Percentiles rank a stretch among this genome's conserved stretches.
Evolutionary conservation across 202 grass and related monocot genomes (phyloP).

Genomic region (Elaeis oleifera): DNA sequence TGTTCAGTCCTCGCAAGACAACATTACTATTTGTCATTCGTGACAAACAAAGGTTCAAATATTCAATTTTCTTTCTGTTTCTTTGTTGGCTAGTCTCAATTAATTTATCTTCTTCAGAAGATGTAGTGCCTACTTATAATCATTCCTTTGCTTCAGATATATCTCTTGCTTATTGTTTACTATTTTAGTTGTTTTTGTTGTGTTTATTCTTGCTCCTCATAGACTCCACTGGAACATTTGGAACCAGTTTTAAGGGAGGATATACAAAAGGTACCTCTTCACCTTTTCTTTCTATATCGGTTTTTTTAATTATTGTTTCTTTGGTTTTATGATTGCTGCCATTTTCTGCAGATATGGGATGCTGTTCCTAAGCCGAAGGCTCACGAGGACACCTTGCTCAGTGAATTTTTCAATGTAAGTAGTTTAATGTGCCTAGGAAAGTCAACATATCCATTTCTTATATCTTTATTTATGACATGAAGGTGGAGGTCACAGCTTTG

Average conservation of each 20-base stretch:
- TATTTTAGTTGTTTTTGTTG: background rate
- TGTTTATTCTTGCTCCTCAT: background rate
- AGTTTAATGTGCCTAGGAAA: background rate
- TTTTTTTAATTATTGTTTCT: background rate
- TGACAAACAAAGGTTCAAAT: conserved; percentile 17
- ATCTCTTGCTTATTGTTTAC: no score
- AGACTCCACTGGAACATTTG: conserved; percentile 20
- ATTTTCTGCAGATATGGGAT: conserved; percentile 71
- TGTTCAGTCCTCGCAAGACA: conserved; percentile 19
- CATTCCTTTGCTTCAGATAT: no score
- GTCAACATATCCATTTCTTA: conserved; percentile 12
- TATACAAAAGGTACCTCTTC: conserved; percentile 12
- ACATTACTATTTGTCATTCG: conserved; percentile 22
- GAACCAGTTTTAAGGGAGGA: conserved; percentile 20
- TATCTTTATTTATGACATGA: conserved; percentile 36
- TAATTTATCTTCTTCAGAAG: background rate
- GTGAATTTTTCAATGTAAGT: conserved; percentile 92
- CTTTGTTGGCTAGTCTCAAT: background rate
- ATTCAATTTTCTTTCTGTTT: background rate
- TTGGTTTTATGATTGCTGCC: background rate
- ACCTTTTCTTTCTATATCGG: background rate
- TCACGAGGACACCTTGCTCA: conserved; percentile 62
- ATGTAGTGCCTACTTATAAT: no score
- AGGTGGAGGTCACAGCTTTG: conserved; percentile 85
- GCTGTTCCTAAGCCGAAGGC: conserved; percentile 64